phyloP scores from a whole-genome alignment of 441 rosid genomes.

The Erodium texanum region DNA sequence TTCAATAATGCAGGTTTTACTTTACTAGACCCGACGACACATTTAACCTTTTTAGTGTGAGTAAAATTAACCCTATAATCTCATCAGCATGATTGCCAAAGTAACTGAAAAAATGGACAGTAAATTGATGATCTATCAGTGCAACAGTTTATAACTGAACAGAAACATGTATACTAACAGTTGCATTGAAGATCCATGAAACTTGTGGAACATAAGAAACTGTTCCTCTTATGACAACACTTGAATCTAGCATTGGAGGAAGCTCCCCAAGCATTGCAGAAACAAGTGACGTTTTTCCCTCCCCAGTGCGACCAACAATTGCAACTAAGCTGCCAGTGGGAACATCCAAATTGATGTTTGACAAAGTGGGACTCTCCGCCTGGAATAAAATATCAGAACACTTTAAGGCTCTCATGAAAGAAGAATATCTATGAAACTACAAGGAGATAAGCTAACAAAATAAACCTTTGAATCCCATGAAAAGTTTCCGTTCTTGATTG shows the following conservation, averaged over 20 bases:
- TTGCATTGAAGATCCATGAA: conserved; percentile 98
- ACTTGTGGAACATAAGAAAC: conserved; percentile 96
- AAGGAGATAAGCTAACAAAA: conserved; percentile 13
- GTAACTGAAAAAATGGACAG: background rate
- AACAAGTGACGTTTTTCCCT: conserved; percentile 93
- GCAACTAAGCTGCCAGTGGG: conserved; percentile 91
- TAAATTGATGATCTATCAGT: conserved; percentile 6
- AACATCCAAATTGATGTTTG: conserved; percentile 70
- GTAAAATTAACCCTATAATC: background rate
- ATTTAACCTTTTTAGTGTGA: conserved; percentile 2
- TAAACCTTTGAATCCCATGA: conserved; percentile 95
- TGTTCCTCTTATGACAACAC: conserved; percentile 62
- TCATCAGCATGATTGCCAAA: background rate
- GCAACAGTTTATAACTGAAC: too few relatives aligned
- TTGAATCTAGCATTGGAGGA: conserved; percentile 51
- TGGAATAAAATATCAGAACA: conserved; percentile 21
- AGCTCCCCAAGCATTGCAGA: conserved; percentile 97
- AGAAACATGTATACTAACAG: conserved; percentile 42
- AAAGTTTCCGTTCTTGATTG: conserved; percentile 79
- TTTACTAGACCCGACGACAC: background rate
- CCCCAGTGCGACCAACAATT: conserved; percentile 89
- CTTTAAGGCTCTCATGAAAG: background rate
- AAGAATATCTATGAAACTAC: background rate
- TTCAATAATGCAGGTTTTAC: conserved; percentile 2
- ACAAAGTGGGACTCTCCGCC: conserved; percentile 77